Conservation (phyloP, 305 asterid genomes). For the Fraxinus angustifolia region DNA sequence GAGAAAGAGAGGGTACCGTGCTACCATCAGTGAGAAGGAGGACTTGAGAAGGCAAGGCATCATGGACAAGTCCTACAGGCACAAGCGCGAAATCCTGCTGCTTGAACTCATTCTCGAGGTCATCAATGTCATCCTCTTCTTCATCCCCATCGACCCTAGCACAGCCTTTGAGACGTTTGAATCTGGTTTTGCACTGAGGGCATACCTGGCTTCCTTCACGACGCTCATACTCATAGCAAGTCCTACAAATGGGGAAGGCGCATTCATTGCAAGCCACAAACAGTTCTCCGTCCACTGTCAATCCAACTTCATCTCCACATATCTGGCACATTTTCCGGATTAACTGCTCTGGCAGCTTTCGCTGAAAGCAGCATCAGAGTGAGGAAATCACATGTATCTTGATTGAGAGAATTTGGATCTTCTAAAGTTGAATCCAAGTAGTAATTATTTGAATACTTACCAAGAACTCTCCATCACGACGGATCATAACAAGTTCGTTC, state of each 20-base stretch:
- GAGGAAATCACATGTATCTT: not conserved
- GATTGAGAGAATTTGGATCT: not conserved
- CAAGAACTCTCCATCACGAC: constrained; percentile 12
- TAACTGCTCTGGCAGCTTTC: constrained; percentile 13
- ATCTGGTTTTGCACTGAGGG: constrained; percentile 43
- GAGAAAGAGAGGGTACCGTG: constrained; percentile 1
- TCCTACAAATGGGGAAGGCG: constrained; percentile 38
- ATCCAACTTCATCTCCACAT: constrained; percentile 38
- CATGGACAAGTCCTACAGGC: not conserved
- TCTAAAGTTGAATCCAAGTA: not conserved
- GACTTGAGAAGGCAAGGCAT: constrained; percentile 9
- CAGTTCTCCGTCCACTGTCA: constrained; percentile 32
- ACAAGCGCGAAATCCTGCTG: not conserved
- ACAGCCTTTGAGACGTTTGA: constrained; percentile 39
- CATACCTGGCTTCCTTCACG: constrained; percentile 36
- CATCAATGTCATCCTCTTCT: constrained; percentile 37
- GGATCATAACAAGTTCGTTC: constrained; percentile 31
- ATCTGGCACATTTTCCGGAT: constrained; percentile 27
- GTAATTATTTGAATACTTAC: constrained; percentile 9
- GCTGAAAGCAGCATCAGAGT: constrained; percentile 10
- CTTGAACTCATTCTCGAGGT: constrained; percentile 36
- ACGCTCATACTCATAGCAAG: constrained; percentile 42
- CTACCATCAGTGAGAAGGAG: constrained; percentile 28
- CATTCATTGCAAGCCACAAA: constrained; percentile 41
- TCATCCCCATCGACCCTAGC: constrained; percentile 37